phyloP scores from a whole-genome alignment of 2,329 filamentous ascomycete species.

The Calonectria pauciramosa region DNA sequence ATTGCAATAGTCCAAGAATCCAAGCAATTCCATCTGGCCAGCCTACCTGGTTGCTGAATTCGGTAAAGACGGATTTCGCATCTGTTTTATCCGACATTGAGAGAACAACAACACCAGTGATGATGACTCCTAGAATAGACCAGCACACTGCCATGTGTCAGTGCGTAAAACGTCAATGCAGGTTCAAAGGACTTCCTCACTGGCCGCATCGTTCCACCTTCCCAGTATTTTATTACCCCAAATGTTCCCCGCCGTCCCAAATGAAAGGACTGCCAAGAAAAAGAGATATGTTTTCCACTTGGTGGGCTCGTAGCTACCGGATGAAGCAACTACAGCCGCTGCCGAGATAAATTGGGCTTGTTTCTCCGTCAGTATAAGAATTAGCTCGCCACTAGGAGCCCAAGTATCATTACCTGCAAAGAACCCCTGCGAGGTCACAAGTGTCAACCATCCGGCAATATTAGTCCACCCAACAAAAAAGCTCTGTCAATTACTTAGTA shows the following conservation, averaged over 20 bases:
- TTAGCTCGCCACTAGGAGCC: fast-evolving
- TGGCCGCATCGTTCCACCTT: constrained; percentile 57
- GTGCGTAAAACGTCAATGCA: background rate
- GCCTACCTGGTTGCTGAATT: constrained; percentile 60
- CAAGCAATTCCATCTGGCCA: constrained; percentile 62
- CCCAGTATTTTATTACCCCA: constrained; percentile 58
- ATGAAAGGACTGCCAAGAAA: constrained; percentile 49
- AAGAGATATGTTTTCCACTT: constrained; percentile 58
- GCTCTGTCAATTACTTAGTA: constrained; percentile 44
- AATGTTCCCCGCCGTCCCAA: constrained; percentile 51
- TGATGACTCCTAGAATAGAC: constrained; percentile 57
- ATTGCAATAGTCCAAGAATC: constrained; percentile 61
- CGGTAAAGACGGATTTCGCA: constrained; percentile 58
- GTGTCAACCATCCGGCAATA: constrained; percentile 61
- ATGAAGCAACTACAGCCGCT: constrained; percentile 56
- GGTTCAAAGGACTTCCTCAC: constrained; percentile 39
- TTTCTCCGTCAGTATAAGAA: fast-evolving
- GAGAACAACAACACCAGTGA: constrained; percentile 60
- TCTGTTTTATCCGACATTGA: constrained; percentile 56
- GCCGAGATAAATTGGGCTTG: constrained; percentile 60
- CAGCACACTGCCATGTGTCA: constrained; percentile 50
- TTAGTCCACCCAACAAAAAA: constrained; percentile 61
- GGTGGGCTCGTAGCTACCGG: constrained; percentile 53
- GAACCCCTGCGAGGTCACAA: constrained; percentile 59
- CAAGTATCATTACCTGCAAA: constrained; percentile 52